A percentile compares a stretch with the other conserved stretches of the same genome.
These are phyloP conservation scores for Beauveria brongniartii DNA, from an alignment of 2,329 filamentous ascomycete species.

Conservation along the genomic window DNA sequence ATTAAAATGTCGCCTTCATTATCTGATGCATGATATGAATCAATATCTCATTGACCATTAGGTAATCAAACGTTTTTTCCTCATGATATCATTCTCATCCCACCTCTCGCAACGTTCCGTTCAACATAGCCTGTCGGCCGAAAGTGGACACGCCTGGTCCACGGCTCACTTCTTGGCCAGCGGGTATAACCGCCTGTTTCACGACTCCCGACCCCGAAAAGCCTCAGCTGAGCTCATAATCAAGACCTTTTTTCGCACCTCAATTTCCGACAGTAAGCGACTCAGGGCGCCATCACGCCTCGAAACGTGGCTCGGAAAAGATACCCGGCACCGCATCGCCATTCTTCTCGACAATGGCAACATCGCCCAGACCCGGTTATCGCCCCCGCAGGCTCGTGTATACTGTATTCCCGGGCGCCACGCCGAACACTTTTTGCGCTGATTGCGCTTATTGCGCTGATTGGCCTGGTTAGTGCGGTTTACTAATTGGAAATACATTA, in stretches of 20 bases:
- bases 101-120: background rate
- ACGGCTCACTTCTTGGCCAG: background rate
- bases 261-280: background rate
- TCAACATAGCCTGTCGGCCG: background rate
- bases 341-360: background rate
- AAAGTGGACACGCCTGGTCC: background rate
- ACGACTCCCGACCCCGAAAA: background rate
- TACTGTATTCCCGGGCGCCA: background rate
- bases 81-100: background rate
- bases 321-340: background rate
- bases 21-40: background rate
- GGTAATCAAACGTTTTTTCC: too few species aligned
- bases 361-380: conserved; percentile 5
- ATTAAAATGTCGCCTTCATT: too few species aligned
- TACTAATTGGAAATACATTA: too few species aligned
- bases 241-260: background rate
- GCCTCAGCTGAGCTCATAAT: background rate
- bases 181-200: background rate
- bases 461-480: background rate
- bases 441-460: background rate
- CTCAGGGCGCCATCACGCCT: background rate
- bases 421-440: background rate
- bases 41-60: background rate
- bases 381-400: background rate
- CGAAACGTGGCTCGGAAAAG: background rate